Percentiles rank a stretch among this genome's conserved stretches.
Evolutionary conservation across 805 yeast species (phyloP).

Genomic region (Candida maris): DNA sequence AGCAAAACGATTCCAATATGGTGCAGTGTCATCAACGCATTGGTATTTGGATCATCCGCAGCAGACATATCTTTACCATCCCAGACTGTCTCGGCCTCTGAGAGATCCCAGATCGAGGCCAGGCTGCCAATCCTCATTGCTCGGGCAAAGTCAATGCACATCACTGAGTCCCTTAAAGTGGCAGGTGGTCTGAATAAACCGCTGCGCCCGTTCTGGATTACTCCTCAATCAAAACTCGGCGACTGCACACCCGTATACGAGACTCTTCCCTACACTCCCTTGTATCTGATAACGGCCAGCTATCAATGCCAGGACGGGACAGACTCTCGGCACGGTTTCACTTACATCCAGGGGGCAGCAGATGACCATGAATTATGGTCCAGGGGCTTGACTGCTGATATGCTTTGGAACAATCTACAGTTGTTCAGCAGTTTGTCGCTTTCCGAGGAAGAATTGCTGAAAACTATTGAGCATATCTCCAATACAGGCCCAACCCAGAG

Average conservation of each 20-base stretch:
- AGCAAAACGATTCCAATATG: slow-evolving; percentile 88
- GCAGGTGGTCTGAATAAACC: slow-evolving; percentile 35
- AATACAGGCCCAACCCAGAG: not conserved
- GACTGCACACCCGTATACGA: slow-evolving; percentile 14
- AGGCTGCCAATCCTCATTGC: slow-evolving; percentile 47
- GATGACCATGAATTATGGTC: slow-evolving; percentile 93
- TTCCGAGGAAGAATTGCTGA: slow-evolving; percentile 31
- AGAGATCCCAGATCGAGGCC: slow-evolving; percentile 46
- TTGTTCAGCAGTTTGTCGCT: slow-evolving; percentile 18
- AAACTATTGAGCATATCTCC: slow-evolving; percentile 3
- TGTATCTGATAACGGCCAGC: slow-evolving; percentile 58
- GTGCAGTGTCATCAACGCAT: slow-evolving; percentile 31
- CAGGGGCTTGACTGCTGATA: slow-evolving; percentile 44
- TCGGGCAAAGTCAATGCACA: slow-evolving; percentile 30
- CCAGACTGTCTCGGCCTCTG: slow-evolving; percentile 53
- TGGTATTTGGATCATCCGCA: slow-evolving; percentile 1
- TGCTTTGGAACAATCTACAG: slow-evolving; percentile 52
- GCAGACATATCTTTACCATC: slow-evolving; percentile 43
- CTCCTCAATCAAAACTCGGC: slow-evolving; percentile 43
- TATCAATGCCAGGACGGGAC: slow-evolving; percentile 57
- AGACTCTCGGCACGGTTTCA: slow-evolving; percentile 42
- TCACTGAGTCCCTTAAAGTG: slow-evolving; percentile 3
- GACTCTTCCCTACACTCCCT: slow-evolving; percentile 36
- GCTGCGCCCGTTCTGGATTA: slow-evolving; percentile 65
- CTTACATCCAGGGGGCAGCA: slow-evolving; percentile 89